Evolutionary conservation across 2,329 filamentous ascomycete species (phyloP).

Genomic region (Westerdykella sp.): DNA sequence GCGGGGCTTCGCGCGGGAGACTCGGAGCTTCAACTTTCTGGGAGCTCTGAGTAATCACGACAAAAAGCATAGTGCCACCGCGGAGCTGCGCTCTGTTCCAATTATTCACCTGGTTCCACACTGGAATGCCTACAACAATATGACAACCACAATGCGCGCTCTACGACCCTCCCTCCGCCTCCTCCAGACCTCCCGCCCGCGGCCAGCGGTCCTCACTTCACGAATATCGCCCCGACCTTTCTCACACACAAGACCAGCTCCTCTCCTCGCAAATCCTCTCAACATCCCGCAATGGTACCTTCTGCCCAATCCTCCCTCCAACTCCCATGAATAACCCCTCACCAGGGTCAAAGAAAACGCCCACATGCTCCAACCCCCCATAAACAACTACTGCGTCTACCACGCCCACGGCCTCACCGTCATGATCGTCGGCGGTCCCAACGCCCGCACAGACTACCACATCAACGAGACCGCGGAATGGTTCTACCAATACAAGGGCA

Average conservation of each 20-base stretch:
- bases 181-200: constrained; percentile 9
- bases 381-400: constrained; percentile 98
- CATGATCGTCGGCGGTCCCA: constrained; percentile 95
- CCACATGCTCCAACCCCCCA: constrained; percentile 84
- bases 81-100: no score
- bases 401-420: constrained; percentile 68
- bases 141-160: constrained; percentile 13
- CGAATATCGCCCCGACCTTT: constrained; percentile 19
- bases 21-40: not conserved
- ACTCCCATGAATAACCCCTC: not conserved
- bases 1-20: not conserved
- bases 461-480: constrained; percentile 95
- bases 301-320: not conserved
- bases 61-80: not conserved
- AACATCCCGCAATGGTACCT: constrained; percentile 40
- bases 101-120: no score
- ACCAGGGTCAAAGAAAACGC: constrained; percentile 82
- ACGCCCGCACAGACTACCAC: constrained; percentile 95
- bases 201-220: constrained; percentile 8
- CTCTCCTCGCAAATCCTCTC: constrained; percentile 26
- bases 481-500: constrained; percentile 94
- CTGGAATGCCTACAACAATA: not conserved
- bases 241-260: constrained; percentile 16
- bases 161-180: constrained; percentile 12
- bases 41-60: not conserved